phyloP scores from a whole-genome alignment of 2,329 filamentous ascomycete species.

The Alternaria incomplexa region DNA sequence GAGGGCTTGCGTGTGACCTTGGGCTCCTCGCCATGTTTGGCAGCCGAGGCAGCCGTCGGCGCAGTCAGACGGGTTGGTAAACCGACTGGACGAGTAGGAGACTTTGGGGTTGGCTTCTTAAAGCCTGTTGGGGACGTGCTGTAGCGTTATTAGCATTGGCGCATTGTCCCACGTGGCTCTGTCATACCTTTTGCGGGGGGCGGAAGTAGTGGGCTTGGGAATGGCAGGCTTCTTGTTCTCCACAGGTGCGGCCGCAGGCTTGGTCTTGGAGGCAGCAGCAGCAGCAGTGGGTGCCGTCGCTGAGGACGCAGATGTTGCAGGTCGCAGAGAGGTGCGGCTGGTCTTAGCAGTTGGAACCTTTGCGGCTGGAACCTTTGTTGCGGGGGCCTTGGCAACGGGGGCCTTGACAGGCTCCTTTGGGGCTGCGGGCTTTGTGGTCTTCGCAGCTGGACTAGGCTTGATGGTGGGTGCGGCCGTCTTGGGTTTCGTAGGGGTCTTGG shows the following conservation, averaged over 20 bases:
- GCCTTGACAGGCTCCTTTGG: constrained; percentile 31
- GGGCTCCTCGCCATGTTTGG: constrained; percentile 57
- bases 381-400: constrained; percentile 16
- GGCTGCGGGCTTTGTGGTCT: constrained; percentile 26
- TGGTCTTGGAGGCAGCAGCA: constrained; percentile 25
- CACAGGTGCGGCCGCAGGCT: constrained; percentile 6
- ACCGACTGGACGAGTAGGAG: constrained; percentile 71
- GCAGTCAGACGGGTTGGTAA: constrained; percentile 71
- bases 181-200: constrained; percentile 21
- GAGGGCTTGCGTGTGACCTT: constrained; percentile 51
- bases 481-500: constrained; percentile 41
- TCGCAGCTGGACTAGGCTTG: constrained; percentile 28
- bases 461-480: constrained; percentile 22
- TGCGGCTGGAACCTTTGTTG: constrained; percentile 3
- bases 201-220: constrained; percentile 19
- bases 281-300: constrained; percentile 33
- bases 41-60: constrained; percentile 72
- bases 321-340: constrained; percentile 34
- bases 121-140: constrained; percentile 38
- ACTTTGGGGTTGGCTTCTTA: constrained; percentile 56
- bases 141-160: constrained; percentile 7
- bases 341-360: constrained; percentile 31
- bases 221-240: constrained; percentile 19
- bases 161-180: background rate
- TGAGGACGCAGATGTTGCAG: constrained; percentile 26